Evolutionary conservation across 2,329 filamentous ascomycete genomes (phyloP).

Genomic region (Aureobasidium melanogenum): DNA sequence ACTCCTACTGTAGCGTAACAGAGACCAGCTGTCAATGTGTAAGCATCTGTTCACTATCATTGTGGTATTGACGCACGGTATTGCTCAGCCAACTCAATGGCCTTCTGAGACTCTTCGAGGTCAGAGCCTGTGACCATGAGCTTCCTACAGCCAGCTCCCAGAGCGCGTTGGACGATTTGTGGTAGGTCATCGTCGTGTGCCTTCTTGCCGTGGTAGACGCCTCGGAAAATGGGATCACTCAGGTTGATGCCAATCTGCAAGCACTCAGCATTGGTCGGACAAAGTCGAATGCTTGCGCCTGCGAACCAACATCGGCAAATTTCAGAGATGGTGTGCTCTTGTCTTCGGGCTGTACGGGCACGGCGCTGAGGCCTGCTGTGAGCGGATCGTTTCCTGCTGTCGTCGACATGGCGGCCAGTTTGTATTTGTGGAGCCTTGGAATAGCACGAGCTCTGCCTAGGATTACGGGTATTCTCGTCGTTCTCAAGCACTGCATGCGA

Average conservation of each 20-base stretch:
- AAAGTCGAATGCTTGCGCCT: slow-evolving; percentile 7
- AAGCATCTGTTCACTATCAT: not conserved
- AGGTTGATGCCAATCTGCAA: slow-evolving; percentile 83
- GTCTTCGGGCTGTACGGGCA: slow-evolving; percentile 10
- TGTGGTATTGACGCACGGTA: slow-evolving; percentile 51
- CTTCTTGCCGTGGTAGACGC: slow-evolving; percentile 72
- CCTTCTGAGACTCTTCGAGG: slow-evolving; percentile 65
- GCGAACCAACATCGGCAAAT: slow-evolving; percentile 37
- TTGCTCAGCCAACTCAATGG: slow-evolving; percentile 61
- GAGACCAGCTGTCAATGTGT: slow-evolving; percentile 50
- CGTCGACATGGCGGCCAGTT: not conserved
- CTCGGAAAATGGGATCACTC: slow-evolving; percentile 82
- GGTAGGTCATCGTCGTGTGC: slow-evolving; percentile 64
- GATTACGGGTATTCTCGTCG: not conserved
- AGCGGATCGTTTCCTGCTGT: slow-evolving; percentile 17
- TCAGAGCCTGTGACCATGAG: slow-evolving; percentile 92
- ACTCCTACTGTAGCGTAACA: slow-evolving; percentile 91
- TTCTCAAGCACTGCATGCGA: slow-evolving; percentile 1
- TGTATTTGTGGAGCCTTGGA: not conserved
- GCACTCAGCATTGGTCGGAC: not conserved
- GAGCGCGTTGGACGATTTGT: slow-evolving; percentile 69
- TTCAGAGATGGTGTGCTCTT: slow-evolving; percentile 7
- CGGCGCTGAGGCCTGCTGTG: slow-evolving; percentile 18
- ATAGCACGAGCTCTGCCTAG: not conserved
- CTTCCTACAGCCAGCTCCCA: slow-evolving; percentile 72